Percentiles rank a stretch among this genome's conserved stretches.
phyloP scores from a whole-genome alignment of 768 basidiomycete species.

The Rhodocollybia butyracea region DNA sequence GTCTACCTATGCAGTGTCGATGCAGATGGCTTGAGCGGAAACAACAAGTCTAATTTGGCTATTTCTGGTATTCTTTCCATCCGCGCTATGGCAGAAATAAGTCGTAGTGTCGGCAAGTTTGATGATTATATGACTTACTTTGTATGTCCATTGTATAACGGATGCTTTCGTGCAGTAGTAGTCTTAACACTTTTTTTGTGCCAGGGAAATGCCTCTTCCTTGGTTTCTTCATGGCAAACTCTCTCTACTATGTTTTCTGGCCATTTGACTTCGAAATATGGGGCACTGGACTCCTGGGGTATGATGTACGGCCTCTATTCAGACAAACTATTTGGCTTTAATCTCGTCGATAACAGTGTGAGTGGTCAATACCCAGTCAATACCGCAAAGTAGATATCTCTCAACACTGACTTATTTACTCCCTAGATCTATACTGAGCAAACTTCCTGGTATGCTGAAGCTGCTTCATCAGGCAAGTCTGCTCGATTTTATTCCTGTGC shows the following conservation, averaged over 20 bases:
- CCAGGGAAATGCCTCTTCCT: slow-evolving; percentile 3
- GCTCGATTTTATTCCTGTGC: neutral
- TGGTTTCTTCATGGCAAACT: slow-evolving; percentile 6
- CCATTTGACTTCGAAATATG: slow-evolving; percentile 11
- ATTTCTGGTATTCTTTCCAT: slow-evolving; percentile 17
- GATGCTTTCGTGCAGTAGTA: neutral
- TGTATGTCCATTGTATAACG: neutral
- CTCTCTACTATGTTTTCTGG: neutral
- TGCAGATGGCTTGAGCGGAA: neutral
- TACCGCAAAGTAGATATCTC: too few relatives aligned
- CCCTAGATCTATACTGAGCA: slow-evolving; percentile 1
- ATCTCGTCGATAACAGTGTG: slow-evolving; percentile 7
- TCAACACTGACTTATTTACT: too few relatives aligned
- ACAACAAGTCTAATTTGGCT: slow-evolving; percentile 13
- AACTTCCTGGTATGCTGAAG: neutral
- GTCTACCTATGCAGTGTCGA: neutral
- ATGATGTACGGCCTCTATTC: slow-evolving; percentile 45
- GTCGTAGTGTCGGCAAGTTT: neutral
- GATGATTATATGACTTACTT: neutral
- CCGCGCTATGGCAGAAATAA: slow-evolving; percentile 16
- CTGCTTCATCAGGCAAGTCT: neutral
- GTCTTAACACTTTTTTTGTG: neutral
- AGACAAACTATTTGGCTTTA: slow-evolving; percentile 33
- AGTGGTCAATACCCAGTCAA: too few relatives aligned
- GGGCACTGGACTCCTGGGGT: slow-evolving; percentile 23